Base-by-base conservation (phyloP, 129 eudicot species). In the Mikania micrantha region DNA sequence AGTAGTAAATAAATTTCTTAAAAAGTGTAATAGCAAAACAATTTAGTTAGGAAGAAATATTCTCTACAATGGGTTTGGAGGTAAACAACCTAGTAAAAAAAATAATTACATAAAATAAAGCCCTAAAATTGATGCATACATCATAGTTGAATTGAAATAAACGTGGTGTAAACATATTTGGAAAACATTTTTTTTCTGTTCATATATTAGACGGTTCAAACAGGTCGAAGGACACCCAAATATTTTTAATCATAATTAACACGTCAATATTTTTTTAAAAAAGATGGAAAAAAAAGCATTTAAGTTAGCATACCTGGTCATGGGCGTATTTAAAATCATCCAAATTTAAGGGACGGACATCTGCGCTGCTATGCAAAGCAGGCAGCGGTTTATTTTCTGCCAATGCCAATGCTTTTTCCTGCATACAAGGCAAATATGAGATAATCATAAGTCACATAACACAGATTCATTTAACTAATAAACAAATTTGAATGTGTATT, bases 281-380 rank as follows among this genome's bases (percentile, higher is more conserved):
- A 2, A 53, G 19, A 25, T 24, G 8, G 1, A 25, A 24, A 28
- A n/a, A n/a, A n/a, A n/a, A n/a, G n/a, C 17, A 0, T 12, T 12
- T 5, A 4, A 21, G 60, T 25, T 54, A 8, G 12, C 25, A 17
- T 85, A 88, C 98, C 87, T 72, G 87, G 52, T 92, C 95, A 58
- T 88, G 98, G 44, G 98, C 96, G 66, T 59, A 72, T 66, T 71
- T 92, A 59, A 92, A 92, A 80, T 92, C 98, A 2, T 84, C 95
- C 75, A 84, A 76, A 41, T 84, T 82, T 31, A 92, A 61, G 60
- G 98, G 78, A 15, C 98, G 96, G 60, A 88, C 77, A 59, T 88
- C 98, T 9, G 80, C 81, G 66, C 96, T 86, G 82, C 80, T 80
- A 59, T 79, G 85, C 71, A 92, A 75, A 38, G 83, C 81, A 69